Conservation (phyloP, 2,329 filamentous ascomycete species). For the Cordyceps militaris region DNA sequence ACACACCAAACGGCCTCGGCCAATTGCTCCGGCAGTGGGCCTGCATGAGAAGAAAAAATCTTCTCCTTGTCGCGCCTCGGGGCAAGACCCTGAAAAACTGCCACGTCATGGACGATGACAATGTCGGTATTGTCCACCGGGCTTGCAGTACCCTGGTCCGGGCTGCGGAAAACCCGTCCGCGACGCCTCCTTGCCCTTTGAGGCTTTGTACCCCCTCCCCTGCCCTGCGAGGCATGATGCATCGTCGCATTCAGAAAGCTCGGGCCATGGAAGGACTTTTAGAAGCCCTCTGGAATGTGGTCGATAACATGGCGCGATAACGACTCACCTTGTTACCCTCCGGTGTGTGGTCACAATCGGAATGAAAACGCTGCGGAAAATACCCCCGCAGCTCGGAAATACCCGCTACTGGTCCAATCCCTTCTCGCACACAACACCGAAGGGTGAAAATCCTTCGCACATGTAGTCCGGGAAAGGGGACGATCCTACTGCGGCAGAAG, state of each 20-base stretch:
- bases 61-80: neutral
- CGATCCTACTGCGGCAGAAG: neutral
- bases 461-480: neutral
- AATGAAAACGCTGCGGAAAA: neutral
- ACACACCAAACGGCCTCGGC: neutral
- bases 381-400: no score
- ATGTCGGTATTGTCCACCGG: neutral
- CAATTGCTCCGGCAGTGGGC: constrained; percentile 2
- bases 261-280: constrained; percentile 11
- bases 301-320: neutral
- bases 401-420: neutral
- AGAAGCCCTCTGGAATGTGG: neutral
- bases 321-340: neutral
- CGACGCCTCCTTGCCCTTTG: neutral
- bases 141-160: neutral
- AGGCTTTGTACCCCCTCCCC: neutral
- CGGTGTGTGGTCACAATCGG: neutral
- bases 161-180: neutral
- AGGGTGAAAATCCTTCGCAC: neutral
- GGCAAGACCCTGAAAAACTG: neutral
- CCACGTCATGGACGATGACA: constrained; percentile 1
- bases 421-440: neutral
- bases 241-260: constrained; percentile 9
- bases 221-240: neutral
- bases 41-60: neutral